Evolutionary conservation across 2,329 filamentous ascomycete genomes (phyloP), one percentile per base, ranked within the genome.

Genomic region (Onygenales sp.): DNA sequence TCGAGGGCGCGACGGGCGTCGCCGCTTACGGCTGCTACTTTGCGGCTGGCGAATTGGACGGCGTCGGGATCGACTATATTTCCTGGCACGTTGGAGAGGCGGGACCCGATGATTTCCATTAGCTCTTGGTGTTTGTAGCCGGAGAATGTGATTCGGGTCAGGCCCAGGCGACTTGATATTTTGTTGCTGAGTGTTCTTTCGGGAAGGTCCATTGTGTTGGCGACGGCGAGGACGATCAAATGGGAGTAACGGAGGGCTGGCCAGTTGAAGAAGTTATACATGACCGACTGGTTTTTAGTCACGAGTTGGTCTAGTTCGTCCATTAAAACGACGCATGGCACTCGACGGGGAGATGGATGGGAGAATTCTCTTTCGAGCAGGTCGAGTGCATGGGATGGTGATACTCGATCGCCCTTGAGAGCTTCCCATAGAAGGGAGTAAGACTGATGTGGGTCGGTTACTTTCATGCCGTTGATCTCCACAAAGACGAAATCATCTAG

Each of bases 261-360:
- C 93, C 93, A 98, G 66, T 98, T 98, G 80, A 98, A 98, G 70
- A 98, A 98, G 70, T 98, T 98, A 74, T 98, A 98, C 93, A 98
- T 98, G 71, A 98, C 93, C n/a, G 88, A 92, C 69, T 98, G 94
- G 64, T 95, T 97, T 65, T 92, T 93, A 10, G 93, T 98, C 4
- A 98, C 94, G 6, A 98, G 81, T 71, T 98, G 93, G 67, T 98
- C 93, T 47, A 98, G 79, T 71, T 98, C 93, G 64, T 98, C 93
- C 93, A 98, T 98, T 49, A 98, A 74, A 2, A 98, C 93, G 11
- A 98, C 93, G 65, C 92, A 97, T 1, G 94, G 93, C 5, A 95
- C 89, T 56, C 93, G 82, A 49, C 93, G 82, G 27, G 93, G 93
- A 55, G 86, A 94, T 0, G 94, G 93, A 55, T 91, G 85, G 54